These are phyloP conservation scores for Streptanthus diversifolius DNA, from an alignment of 345 rosid species.

Conservation along the genomic window DNA sequence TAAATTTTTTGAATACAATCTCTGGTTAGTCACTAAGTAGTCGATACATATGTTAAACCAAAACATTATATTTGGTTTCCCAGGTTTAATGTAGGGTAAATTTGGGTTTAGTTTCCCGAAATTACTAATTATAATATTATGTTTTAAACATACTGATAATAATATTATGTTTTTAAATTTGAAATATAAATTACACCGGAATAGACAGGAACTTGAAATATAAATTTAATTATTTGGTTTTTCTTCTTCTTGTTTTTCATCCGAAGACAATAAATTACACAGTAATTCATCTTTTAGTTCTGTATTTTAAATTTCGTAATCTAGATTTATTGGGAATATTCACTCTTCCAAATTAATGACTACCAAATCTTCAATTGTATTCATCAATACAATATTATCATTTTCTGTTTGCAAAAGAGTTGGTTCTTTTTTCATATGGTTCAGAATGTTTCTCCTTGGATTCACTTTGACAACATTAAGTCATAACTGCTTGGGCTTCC, in stretches of 20 bases:
- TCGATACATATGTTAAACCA: too few relatives aligned
- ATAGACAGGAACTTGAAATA: too few relatives aligned
- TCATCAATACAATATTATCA: not conserved
- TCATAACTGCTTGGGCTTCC: not conserved
- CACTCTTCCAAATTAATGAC: not conserved
- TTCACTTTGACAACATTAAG: not conserved
- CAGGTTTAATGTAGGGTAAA: too few relatives aligned
- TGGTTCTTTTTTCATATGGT: not conserved
- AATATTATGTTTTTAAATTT: too few relatives aligned
- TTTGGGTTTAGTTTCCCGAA: too few relatives aligned
- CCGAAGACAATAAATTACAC: not conserved
- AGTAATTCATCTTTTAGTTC: not conserved
- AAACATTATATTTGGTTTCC: too few relatives aligned
- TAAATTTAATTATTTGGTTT: too few relatives aligned
- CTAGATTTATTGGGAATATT: not conserved
- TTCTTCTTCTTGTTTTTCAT: not conserved
- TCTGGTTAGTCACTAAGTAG: too few relatives aligned
- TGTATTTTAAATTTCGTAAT: not conserved
- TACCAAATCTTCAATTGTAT: not conserved
- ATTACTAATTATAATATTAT: too few relatives aligned
- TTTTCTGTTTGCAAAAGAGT: not conserved
- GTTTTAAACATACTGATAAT: too few relatives aligned
- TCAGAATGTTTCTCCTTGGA: not conserved
- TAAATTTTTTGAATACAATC: too few relatives aligned
- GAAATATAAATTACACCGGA: too few relatives aligned